Base-by-base conservation (phyloP, 192 early-diverging fungal genomes). In the Lobosporangium transversale region DNA sequence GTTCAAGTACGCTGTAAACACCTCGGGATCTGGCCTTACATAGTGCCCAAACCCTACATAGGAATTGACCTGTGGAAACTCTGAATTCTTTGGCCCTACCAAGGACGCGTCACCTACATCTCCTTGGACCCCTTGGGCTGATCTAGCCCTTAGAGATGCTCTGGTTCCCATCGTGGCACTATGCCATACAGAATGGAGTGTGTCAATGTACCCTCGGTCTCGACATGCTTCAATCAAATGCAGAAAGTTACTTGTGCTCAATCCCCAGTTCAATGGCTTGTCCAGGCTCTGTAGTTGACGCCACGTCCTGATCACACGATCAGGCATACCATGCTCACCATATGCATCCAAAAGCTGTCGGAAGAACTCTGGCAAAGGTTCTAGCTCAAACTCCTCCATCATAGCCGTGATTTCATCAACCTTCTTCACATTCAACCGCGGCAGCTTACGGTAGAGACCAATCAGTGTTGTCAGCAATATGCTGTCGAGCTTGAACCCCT, bases 131-230 rank as follows among this genome's bases (percentile, higher is more conserved):
- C n/a, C n/a, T n/a, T n/a, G n/a, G n/a, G n/a, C n/a, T n/a, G n/a
- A n/a, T n/a, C n/a, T n/a, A n/a, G n/a, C n/a, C n/a, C n/a, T n/a
- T n/a, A n/a, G n/a, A n/a, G n/a, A n/a, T n/a, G n/a, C n/a, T n/a
- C n/a, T n/a, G n/a, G n/a, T n/a, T n/a, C n/a, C n/a, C n/a, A n/a
- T n/a, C n/a, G n/a, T 65, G 9, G 71, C 71, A 6, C 44, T 18
- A n/a, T 44, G 58, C 73, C 73, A 76, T 9, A 67, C 54, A 17
- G 64, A 48, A 17, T 67, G 51, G 12, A 76, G 31, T 1, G 44
- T 62, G 27, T 76, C 73, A 11, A 76, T 62, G 15, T 76, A 67
- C 12, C 73, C 73, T n/a, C 73, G 73, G 10, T 76, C 73, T 17
- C 73, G 57, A 50, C 73, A 76, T 0, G 73, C 73, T 36, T 76